A percentile compares a stretch with the other conserved stretches of the same genome.
These are phyloP conservation scores for Chlorella sp. DNA, from an alignment of 139 green algal species.

Conservation along the genomic window DNA sequence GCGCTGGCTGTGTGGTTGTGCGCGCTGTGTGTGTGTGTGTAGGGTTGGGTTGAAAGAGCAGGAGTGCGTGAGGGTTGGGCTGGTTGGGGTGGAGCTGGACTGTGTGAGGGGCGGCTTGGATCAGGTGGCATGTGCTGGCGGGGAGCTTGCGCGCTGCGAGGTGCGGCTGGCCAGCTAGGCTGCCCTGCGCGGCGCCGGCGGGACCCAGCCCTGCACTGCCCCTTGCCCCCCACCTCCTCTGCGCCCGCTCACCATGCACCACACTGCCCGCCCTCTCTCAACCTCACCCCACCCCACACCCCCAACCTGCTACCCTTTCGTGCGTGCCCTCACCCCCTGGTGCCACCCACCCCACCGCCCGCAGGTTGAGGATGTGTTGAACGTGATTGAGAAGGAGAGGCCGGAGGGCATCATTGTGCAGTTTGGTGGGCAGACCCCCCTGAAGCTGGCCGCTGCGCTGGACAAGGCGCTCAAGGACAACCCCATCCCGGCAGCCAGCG, in stretches of 20 bases:
- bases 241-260: background rate
- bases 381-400: constrained; percentile 95
- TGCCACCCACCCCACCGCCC: background rate
- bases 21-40: too few species aligned
- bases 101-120: background rate
- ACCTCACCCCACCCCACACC: too few species aligned
- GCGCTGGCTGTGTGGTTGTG: too few species aligned
- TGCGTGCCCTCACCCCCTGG: background rate
- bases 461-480: constrained; percentile 80
- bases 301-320: background rate
- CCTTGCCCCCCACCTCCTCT: background rate
- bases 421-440: constrained; percentile 99
- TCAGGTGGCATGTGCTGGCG: background rate
- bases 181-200: too few species aligned
- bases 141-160: too few species aligned
- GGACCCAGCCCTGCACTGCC: too few species aligned
- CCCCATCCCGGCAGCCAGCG: constrained; percentile 76
- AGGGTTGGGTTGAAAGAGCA: background rate
- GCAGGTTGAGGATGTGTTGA: constrained; percentile 93
- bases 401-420: constrained; percentile 99
- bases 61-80: background rate
- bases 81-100: background rate
- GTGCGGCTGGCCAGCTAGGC: too few species aligned
- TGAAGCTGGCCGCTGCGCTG: constrained; percentile 91
- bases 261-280: background rate